These are phyloP conservation scores for Erodium texanum DNA, from an alignment of 441 rosid genomes.

Conservation along the genomic window DNA sequence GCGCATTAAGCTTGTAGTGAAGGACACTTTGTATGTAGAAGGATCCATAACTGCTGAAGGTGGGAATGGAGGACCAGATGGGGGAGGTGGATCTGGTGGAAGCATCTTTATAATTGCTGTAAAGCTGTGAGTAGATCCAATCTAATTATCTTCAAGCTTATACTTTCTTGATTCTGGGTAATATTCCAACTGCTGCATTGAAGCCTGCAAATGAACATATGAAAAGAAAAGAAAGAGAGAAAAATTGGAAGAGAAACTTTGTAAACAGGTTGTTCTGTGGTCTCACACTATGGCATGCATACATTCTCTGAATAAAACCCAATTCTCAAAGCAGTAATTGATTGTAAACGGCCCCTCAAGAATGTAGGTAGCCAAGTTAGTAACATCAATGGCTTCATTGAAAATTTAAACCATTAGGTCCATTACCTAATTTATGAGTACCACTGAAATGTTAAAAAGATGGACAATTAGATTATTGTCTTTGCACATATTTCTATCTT, in stretches of 20 bases:
- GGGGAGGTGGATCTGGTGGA: conserved; percentile 99
- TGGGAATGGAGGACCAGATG: conserved; percentile 62
- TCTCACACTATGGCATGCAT: not conserved
- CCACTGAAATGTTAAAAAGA: not conserved
- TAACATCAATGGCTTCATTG: not conserved
- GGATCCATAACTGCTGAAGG: conserved; percentile 78
- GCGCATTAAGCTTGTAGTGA: conserved; percentile 50
- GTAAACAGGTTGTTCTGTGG: not conserved
- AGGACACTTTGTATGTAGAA: conserved; percentile 62
- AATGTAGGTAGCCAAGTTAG: not conserved
- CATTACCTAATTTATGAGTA: not conserved
- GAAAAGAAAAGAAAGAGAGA: not conserved
- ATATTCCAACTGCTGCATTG: not conserved
- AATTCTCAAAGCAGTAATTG: not conserved
- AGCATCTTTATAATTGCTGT: conserved; percentile 56
- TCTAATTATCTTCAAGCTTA: conserved; percentile 9
- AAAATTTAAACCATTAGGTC: not conserved
- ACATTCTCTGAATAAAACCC: not conserved
- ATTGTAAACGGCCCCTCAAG: not conserved
- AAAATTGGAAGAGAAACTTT: not conserved
- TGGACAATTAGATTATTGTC: not conserved
- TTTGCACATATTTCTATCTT: not conserved
- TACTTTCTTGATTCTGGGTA: conserved; percentile 7
- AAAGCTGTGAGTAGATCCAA: conserved; percentile 63
- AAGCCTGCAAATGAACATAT: not conserved